A percentile compares a stretch with the other conserved stretches of the same genome.
These are phyloP conservation scores for Solidago caesia DNA, from an alignment of 129 eudicot species.

Conservation along the genomic window DNA sequence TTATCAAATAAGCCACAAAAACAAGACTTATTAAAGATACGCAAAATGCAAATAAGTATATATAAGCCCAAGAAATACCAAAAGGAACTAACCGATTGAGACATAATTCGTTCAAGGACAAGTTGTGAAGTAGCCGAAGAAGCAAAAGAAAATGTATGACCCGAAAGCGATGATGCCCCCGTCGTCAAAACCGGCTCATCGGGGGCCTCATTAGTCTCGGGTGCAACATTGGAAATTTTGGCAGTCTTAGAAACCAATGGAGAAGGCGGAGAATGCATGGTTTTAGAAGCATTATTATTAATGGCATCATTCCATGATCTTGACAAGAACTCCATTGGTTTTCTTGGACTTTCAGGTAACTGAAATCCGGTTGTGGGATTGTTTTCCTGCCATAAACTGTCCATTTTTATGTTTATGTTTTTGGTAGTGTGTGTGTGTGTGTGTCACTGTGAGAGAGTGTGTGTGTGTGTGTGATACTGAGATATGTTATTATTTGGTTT, in stretches of 20 bases:
- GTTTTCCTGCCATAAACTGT: slow-evolving; percentile 52
- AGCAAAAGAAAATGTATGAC: slow-evolving; percentile 90
- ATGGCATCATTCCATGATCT: slow-evolving; percentile 86
- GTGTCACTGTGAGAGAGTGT: neutral
- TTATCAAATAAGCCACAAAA: too few relatives aligned
- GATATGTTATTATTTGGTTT: slow-evolving; percentile 20
- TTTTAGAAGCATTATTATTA: slow-evolving; percentile 38
- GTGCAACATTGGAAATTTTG: slow-evolving; percentile 19
- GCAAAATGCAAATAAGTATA: too few relatives aligned
- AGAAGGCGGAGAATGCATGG: slow-evolving; percentile 49
- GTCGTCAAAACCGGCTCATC: slow-evolving; percentile 33
- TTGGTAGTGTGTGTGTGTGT: neutral
- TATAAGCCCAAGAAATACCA: neutral
- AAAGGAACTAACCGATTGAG: slow-evolving; percentile 73
- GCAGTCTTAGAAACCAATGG: slow-evolving; percentile 32
- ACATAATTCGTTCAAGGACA: slow-evolving; percentile 95
- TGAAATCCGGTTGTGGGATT: slow-evolving; percentile 38
- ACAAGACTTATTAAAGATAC: neutral
- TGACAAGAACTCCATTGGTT: slow-evolving; percentile 90
- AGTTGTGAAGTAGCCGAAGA: slow-evolving; percentile 96
- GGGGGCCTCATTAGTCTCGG: slow-evolving; percentile 16
- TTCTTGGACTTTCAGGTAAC: slow-evolving; percentile 82
- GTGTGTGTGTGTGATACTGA: too few relatives aligned
- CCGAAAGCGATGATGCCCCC: slow-evolving; percentile 37
- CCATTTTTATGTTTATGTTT: slow-evolving; percentile 41